phyloP scores from a whole-genome alignment of 2,329 filamentous ascomycete genomes.

The Alternaria sp. region DNA sequence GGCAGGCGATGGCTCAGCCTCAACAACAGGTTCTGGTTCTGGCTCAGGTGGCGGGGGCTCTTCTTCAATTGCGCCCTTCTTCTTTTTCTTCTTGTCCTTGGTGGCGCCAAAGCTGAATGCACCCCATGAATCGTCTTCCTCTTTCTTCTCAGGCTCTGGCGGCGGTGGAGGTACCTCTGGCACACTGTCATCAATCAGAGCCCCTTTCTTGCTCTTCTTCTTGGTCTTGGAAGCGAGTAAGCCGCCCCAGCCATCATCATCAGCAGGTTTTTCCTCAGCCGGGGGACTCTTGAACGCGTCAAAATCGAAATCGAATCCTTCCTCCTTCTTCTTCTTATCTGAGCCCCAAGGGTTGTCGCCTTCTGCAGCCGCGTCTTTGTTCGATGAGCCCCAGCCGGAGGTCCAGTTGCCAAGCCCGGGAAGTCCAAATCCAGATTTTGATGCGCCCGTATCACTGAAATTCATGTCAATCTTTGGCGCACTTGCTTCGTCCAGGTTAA shows the following conservation, averaged over 20 bases:
- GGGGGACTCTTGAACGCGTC: constrained; percentile 35
- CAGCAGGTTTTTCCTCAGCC: constrained; percentile 31
- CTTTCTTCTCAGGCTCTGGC: constrained; percentile 34
- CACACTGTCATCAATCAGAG: constrained; percentile 38
- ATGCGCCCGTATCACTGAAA: constrained; percentile 45
- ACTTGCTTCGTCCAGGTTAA: constrained; percentile 52
- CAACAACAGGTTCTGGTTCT: constrained; percentile 35
- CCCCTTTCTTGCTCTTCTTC: constrained; percentile 47
- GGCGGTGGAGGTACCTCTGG: constrained; percentile 27
- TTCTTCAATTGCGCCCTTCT: constrained; percentile 36
- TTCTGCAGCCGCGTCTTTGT: constrained; percentile 34
- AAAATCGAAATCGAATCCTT: constrained; percentile 46
- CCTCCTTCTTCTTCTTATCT: constrained; percentile 48
- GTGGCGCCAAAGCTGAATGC: constrained; percentile 34
- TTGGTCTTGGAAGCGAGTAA: constrained; percentile 53
- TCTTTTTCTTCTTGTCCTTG: constrained; percentile 48
- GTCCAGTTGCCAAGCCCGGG: constrained; percentile 30
- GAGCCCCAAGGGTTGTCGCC: constrained; percentile 43
- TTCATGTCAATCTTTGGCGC: constrained; percentile 57
- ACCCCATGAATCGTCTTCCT: constrained; percentile 31
- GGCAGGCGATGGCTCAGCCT: constrained; percentile 37
- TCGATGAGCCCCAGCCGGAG: constrained; percentile 35
- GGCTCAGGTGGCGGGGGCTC: constrained; percentile 28
- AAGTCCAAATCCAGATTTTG: constrained; percentile 37
- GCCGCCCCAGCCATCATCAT: constrained; percentile 41